Percentiles rank a stretch among this genome's conserved stretches.
Evolutionary conservation across 345 rosid species (phyloP).

Genomic region (Lepidium sativum): DNA sequence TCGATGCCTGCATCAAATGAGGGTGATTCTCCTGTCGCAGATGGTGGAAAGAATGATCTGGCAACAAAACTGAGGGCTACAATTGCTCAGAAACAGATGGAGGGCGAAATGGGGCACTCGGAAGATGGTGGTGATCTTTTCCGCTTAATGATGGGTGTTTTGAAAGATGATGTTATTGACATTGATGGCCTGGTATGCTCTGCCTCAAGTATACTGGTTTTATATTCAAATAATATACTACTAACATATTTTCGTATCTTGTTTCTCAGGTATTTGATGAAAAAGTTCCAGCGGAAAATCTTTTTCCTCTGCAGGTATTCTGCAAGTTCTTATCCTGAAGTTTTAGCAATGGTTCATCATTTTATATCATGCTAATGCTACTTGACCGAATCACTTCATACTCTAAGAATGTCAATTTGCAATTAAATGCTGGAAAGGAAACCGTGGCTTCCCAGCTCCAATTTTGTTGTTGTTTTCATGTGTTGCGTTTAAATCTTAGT

Average conservation of each 20-base stretch:
- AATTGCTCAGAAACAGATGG: conserved; percentile 90
- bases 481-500: background rate
- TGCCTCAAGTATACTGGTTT: conserved; percentile 2
- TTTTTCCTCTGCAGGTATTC: conserved; percentile 92
- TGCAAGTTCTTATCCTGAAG: background rate
- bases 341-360: background rate
- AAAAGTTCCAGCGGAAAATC: conserved; percentile 69
- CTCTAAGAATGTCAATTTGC: background rate
- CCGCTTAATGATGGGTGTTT: conserved; percentile 76
- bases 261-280: conserved; percentile 75
- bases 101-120: conserved; percentile 60
- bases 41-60: conserved; percentile 70
- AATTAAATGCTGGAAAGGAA: background rate
- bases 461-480: background rate
- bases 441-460: background rate
- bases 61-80: conserved; percentile 85
- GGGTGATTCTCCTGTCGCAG: conserved; percentile 40
- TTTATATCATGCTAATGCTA: background rate
- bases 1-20: conserved; percentile 51
- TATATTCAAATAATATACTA: background rate
- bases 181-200: conserved; percentile 84
- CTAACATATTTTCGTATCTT: conserved; percentile 2
- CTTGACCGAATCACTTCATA: conserved; percentile 12
- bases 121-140: conserved; percentile 83
- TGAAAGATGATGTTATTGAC: conserved; percentile 86